phyloP scores from a whole-genome alignment of 2,329 filamentous ascomycete species.

The Apiospora hydei region DNA sequence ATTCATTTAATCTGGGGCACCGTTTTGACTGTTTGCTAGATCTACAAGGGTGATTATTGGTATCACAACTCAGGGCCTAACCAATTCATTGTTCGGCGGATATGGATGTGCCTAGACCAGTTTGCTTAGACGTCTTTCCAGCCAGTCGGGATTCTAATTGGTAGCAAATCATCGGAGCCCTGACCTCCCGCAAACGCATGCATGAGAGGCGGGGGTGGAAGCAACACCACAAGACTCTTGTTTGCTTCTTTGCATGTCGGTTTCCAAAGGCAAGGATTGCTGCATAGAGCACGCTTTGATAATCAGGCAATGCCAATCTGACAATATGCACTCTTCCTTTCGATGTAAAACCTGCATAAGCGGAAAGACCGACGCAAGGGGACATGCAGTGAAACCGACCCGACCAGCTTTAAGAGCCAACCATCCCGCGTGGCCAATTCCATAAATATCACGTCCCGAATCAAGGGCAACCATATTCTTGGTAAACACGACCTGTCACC shows the following conservation, averaged over 20 bases:
- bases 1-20: neutral
- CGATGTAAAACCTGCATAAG: neutral
- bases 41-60: neutral
- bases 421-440: neutral
- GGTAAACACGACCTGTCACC: neutral
- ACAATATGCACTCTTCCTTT: neutral
- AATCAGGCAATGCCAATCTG: neutral
- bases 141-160: neutral
- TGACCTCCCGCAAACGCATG: neutral
- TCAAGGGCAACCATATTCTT: neutral
- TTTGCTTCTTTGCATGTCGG: neutral
- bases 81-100: neutral
- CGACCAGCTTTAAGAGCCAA: neutral
- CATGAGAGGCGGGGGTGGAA: neutral
- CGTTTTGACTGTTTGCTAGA: neutral
- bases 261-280: no score
- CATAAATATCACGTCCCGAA: slow-evolving; percentile 17
- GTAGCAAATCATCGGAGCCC: neutral
- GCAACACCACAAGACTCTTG: no score
- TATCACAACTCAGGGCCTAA: neutral
- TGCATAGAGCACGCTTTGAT: no score
- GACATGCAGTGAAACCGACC: neutral
- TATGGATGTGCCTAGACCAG: neutral
- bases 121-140: no score
- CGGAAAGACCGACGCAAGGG: neutral